These are phyloP conservation scores for Colletotrichum sp. DNA, from an alignment of 2,329 filamentous ascomycete genomes.

Conservation along the genomic window DNA sequence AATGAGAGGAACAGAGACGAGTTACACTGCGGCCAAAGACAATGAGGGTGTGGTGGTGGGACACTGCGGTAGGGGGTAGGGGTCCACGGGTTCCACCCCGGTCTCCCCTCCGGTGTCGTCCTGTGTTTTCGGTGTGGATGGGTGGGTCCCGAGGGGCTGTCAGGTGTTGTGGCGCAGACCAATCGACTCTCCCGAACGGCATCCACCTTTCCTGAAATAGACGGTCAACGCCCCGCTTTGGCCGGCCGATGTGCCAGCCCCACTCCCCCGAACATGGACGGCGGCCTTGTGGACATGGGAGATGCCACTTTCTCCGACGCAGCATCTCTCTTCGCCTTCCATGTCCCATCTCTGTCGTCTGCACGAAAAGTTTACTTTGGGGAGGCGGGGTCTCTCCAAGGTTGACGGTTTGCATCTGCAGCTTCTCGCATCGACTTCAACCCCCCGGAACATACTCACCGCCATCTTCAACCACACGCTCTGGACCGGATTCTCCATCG, in stretches of 20 bases:
- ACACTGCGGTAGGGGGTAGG: neutral
- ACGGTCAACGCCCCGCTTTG: neutral
- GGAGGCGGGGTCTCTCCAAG: neutral
- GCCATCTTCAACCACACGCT: neutral
- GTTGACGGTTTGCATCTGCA: neutral
- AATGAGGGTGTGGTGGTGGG: neutral
- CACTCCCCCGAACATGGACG: slow-evolving; percentile 2
- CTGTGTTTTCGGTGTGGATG: slow-evolving; percentile 11
- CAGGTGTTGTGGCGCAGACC: slow-evolving; percentile 43
- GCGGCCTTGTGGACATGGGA: neutral
- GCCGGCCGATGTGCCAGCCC: slow-evolving; percentile 1
- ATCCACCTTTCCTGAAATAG: slow-evolving; percentile 17
- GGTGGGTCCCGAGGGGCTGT: slow-evolving; percentile 34
- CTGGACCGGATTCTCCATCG: neutral
- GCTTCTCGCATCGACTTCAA: neutral
- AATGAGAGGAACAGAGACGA: neutral
- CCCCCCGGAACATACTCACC: neutral
- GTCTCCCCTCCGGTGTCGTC: neutral
- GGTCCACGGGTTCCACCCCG: neutral
- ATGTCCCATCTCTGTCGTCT: neutral
- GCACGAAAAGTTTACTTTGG: neutral
- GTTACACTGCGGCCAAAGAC: neutral
- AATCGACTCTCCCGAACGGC: slow-evolving; percentile 30
- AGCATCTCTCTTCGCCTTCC: neutral
- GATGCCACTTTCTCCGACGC: slow-evolving; percentile 1